phyloP scores from a whole-genome alignment of 108 stramenopile species.

The Fragilaria radians region DNA sequence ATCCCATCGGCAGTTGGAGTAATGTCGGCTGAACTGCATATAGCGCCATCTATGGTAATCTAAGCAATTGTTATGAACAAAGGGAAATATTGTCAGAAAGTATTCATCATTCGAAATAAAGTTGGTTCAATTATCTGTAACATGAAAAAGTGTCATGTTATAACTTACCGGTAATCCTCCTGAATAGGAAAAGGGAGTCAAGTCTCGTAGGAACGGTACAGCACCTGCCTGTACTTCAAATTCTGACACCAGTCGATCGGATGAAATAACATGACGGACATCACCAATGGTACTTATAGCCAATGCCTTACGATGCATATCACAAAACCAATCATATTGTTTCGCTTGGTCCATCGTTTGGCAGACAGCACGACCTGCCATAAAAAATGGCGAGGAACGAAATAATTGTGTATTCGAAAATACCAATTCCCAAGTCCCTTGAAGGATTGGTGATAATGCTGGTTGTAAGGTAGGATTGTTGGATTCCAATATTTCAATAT shows the following conservation, averaged over 20 bases:
- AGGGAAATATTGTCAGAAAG: no score
- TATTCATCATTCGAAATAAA: no score
- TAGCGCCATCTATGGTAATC: constrained; percentile 72
- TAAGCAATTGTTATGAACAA: no score
- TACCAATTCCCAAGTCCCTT: constrained; percentile 77
- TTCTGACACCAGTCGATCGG: constrained; percentile 45
- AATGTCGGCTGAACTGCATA: constrained; percentile 71
- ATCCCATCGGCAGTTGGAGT: constrained; percentile 19
- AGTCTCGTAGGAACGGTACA: constrained; percentile 64
- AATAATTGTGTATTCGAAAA: constrained; percentile 75
- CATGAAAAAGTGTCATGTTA: no score
- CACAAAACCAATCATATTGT: constrained; percentile 87
- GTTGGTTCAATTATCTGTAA: no score
- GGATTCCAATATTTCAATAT: constrained; percentile 39
- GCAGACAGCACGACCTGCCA: constrained; percentile 80
- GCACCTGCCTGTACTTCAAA: constrained; percentile 82
- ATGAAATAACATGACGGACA: constrained; percentile 67
- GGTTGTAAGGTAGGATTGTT: constrained; percentile 19
- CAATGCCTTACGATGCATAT: constrained; percentile 79
- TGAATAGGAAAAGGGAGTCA: constrained; percentile 50
- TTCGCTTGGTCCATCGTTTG: constrained; percentile 45
- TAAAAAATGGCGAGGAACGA: constrained; percentile 82
- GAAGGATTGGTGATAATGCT: constrained; percentile 22
- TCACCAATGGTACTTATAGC: constrained; percentile 69
- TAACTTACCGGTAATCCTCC: constrained; percentile 58